These are phyloP conservation scores for Brassica cretica DNA, from an alignment of 345 rosid genomes.

Conservation along the genomic window DNA sequence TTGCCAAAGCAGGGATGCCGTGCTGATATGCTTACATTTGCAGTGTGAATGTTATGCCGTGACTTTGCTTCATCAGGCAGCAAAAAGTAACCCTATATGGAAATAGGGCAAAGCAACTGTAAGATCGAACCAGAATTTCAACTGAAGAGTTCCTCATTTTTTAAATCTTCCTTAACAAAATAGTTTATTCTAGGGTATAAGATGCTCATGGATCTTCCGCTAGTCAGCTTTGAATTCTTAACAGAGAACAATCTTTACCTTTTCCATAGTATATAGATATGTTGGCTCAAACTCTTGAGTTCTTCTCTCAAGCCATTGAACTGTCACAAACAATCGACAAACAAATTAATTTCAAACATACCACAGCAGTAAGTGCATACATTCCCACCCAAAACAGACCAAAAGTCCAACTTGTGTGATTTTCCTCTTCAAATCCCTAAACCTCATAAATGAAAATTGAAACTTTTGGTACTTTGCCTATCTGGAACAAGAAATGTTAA, in stretches of 20 bases:
- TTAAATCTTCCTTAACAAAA: constrained; percentile 1
- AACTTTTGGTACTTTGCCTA: not conserved
- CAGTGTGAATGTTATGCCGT: constrained; percentile 79
- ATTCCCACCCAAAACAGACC: constrained; percentile 14
- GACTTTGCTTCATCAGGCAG: constrained; percentile 86
- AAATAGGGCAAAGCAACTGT: constrained; percentile 1
- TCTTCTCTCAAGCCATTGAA: constrained; percentile 76
- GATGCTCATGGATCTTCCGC: constrained; percentile 14
- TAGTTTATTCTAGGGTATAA: not conserved
- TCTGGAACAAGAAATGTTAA: not conserved
- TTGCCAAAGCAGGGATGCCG: constrained; percentile 96
- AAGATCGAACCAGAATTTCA: constrained; percentile 12
- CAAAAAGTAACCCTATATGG: constrained; percentile 81
- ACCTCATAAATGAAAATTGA: not conserved
- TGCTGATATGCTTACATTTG: constrained; percentile 86
- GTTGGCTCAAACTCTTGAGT: constrained; percentile 86
- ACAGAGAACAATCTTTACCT: constrained; percentile 50
- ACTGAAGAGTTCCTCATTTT: constrained; percentile 3
- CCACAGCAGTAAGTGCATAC: not conserved
- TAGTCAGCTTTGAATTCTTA: not conserved
- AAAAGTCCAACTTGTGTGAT: not conserved
- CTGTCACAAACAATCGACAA: constrained; percentile 45
- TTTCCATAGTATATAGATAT: constrained; percentile 87
- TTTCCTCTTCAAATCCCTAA: constrained; percentile 1
- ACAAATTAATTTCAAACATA: not conserved